These are phyloP conservation scores for Epichloe brachyelytri DNA, from an alignment of 2,329 filamentous ascomycete genomes.

Conservation along the genomic window DNA sequence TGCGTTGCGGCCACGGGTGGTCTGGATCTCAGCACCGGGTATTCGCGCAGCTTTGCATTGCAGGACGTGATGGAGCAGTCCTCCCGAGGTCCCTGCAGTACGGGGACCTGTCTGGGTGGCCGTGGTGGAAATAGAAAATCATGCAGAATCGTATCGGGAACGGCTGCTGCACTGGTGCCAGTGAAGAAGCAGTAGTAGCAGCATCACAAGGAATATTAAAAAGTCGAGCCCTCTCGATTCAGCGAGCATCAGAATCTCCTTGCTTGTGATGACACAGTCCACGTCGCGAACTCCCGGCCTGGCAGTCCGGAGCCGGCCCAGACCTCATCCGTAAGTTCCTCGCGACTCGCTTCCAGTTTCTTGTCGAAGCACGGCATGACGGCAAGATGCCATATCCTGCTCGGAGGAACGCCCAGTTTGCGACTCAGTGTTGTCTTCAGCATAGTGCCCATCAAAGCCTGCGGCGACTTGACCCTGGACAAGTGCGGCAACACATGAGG, in stretches of 20 bases:
- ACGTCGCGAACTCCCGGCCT: constrained; percentile 62
- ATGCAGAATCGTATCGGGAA: constrained; percentile 62
- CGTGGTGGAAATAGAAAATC: constrained; percentile 59
- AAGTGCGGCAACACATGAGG: constrained; percentile 85
- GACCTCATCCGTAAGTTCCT: constrained; percentile 72
- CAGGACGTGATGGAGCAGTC: constrained; percentile 77
- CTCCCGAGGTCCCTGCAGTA: constrained; percentile 69
- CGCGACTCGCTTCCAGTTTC: constrained; percentile 88
- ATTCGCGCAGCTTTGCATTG: constrained; percentile 58
- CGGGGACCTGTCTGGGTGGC: constrained; percentile 29
- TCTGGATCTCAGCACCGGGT: constrained; percentile 58
- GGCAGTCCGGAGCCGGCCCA: constrained; percentile 47
- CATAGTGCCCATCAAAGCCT: constrained; percentile 80
- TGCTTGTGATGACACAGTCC: constrained; percentile 95
- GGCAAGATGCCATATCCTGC: constrained; percentile 84
- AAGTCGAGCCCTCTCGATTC: constrained; percentile 69
- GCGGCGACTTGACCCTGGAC: constrained; percentile 83
- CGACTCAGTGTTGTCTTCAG: constrained; percentile 76
- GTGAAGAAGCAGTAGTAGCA: constrained; percentile 29
- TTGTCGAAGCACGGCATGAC: constrained; percentile 99
- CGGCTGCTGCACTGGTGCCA: constrained; percentile 20
- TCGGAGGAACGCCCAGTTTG: constrained; percentile 56
- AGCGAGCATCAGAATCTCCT: constrained; percentile 83
- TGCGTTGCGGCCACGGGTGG: constrained; percentile 67
- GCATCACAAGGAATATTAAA: constrained; percentile 37